These are phyloP conservation scores for Dalechampia spathulata DNA, from an alignment of 441 rosid species.

Conservation along the genomic window DNA sequence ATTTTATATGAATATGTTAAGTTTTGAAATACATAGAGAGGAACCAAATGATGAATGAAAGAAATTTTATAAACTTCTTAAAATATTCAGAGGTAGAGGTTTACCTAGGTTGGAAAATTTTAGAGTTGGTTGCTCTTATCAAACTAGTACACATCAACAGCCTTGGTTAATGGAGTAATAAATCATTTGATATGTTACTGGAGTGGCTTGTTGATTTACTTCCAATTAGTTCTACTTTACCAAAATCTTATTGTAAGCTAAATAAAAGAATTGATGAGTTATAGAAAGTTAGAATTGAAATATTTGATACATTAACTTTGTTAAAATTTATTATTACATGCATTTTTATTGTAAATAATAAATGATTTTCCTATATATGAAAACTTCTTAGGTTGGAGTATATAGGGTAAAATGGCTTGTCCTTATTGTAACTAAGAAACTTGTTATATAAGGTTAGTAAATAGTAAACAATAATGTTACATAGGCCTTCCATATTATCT, in stretches of 20 bases:
- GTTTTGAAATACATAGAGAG: not conserved
- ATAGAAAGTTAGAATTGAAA: not conserved
- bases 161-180: not conserved
- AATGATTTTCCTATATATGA: conserved; percentile 11
- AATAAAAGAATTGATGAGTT: not conserved
- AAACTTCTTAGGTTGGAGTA: conserved; percentile 17
- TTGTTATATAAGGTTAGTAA: not conserved
- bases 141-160: no score
- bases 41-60: not conserved
- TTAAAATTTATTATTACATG: not conserved
- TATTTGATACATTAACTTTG: conserved; percentile 1
- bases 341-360: not conserved
- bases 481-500: not conserved
- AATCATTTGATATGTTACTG: not conserved
- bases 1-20: not conserved
- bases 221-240: not conserved
- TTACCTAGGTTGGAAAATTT: no score
- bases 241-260: no score
- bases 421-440: no score
- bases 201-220: not conserved
- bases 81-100: not conserved
- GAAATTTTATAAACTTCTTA: not conserved
- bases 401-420: not conserved
- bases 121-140: no score
- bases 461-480: not conserved